These are phyloP conservation scores for Sclerotinia minor DNA, from an alignment of 2,329 filamentous ascomycete genomes.

Conservation along the genomic window DNA sequence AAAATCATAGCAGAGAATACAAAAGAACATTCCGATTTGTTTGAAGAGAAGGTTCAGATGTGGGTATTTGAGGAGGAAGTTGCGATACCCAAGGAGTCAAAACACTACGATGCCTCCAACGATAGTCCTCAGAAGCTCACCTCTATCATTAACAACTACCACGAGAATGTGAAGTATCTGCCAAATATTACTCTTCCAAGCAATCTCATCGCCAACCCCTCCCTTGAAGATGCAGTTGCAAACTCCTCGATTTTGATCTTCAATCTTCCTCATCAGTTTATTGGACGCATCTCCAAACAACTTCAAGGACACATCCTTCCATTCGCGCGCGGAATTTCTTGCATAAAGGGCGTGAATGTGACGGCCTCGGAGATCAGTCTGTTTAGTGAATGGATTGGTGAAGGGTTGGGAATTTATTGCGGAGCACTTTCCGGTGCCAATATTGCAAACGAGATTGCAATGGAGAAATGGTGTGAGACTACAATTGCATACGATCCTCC, in stretches of 20 bases:
- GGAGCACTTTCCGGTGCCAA: conserved; percentile 95
- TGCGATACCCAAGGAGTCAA: conserved; percentile 67
- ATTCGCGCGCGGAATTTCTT: conserved; percentile 90
- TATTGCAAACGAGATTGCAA: conserved; percentile 91
- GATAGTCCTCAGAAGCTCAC: conserved; percentile 81
- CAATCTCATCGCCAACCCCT: conserved; percentile 84
- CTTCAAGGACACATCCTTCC: conserved; percentile 87
- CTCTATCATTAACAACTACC: conserved; percentile 80
- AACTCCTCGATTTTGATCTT: conserved; percentile 89
- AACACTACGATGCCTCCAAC: conserved; percentile 65
- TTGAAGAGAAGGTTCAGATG: conserved; percentile 92
- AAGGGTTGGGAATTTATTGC: conserved; percentile 91
- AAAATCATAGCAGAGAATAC: conserved; percentile 97
- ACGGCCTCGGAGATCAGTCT: conserved; percentile 81
- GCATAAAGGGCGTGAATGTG: conserved; percentile 97
- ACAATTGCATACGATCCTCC: conserved; percentile 96
- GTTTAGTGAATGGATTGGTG: conserved; percentile 93
- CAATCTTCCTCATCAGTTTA: conserved; percentile 96
- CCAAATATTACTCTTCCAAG: conserved; percentile 79
- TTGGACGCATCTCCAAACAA: conserved; percentile 79
- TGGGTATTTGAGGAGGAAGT: conserved; percentile 98
- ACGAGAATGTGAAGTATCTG: conserved; percentile 98
- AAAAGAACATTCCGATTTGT: conserved; percentile 71
- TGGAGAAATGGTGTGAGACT: conserved; percentile 95
- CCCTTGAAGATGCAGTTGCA: conserved; percentile 75